These are phyloP conservation scores for Skeletonema potamos DNA, from an alignment of 108 stramenopile species.

Conservation along the genomic window DNA sequence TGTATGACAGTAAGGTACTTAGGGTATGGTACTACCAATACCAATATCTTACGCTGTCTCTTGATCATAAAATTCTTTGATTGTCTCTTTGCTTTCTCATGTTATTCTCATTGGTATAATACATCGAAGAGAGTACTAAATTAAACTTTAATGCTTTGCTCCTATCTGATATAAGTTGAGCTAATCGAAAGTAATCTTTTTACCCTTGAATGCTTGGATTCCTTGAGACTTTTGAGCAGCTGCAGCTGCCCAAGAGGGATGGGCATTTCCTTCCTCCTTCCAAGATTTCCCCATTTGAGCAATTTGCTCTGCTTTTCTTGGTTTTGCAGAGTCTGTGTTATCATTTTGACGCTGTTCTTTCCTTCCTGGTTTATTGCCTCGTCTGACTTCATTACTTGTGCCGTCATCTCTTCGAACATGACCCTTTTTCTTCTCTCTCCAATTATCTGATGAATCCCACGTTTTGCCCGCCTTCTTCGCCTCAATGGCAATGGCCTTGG, in stretches of 20 bases:
- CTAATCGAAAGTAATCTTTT: conserved; percentile 77
- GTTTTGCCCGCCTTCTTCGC: conserved; percentile 66
- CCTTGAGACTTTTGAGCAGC: conserved; percentile 66
- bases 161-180: too few species aligned
- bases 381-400: background rate
- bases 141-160: too few species aligned
- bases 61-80: too few species aligned
- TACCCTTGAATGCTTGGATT: conserved; percentile 80
- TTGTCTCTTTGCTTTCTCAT: too few species aligned
- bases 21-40: too few species aligned
- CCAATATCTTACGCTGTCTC: too few species aligned
- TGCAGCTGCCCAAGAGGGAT: conserved; percentile 86
- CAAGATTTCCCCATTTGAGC: conserved; percentile 50
- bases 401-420: conserved; percentile 3
- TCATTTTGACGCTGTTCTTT: conserved; percentile 1
- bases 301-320: conserved; percentile 25
- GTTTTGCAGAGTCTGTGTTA: conserved; percentile 12
- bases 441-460: conserved; percentile 64
- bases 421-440: conserved; percentile 66
- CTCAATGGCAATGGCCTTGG: conserved; percentile 75
- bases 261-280: conserved; percentile 62
- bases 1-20: too few species aligned
- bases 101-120: too few species aligned
- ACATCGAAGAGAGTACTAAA: too few species aligned
- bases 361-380: background rate